phyloP scores from a whole-genome alignment of 2,329 filamentous ascomycete genomes.

The Aspergillus nomiae region DNA sequence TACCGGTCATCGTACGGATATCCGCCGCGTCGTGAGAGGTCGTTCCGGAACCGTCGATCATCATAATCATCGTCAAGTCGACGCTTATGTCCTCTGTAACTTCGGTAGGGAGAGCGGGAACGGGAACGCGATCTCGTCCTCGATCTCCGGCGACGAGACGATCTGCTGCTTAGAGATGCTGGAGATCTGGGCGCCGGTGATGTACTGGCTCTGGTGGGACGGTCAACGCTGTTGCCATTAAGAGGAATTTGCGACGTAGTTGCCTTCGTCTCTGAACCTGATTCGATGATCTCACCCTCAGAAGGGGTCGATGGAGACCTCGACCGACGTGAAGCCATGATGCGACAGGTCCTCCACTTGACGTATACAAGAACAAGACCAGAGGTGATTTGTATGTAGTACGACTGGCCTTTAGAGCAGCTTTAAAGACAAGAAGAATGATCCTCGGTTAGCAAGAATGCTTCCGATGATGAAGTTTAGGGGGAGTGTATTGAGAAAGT shows the following conservation, averaged over 20 bases:
- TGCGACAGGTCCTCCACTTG: slow-evolving; percentile 15
- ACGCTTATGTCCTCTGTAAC: slow-evolving; percentile 44
- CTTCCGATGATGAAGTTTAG: slow-evolving; percentile 28
- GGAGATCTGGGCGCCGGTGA: slow-evolving; percentile 50
- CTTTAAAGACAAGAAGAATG: slow-evolving; percentile 24
- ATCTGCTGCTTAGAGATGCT: slow-evolving; percentile 51
- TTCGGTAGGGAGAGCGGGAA: slow-evolving; percentile 47
- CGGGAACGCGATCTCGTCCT: slow-evolving; percentile 37
- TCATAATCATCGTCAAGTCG: slow-evolving; percentile 43
- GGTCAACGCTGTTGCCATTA: slow-evolving; percentile 87
- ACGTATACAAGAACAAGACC: not conserved
- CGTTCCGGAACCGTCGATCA: slow-evolving; percentile 35
- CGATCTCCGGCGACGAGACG: slow-evolving; percentile 64
- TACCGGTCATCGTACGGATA: slow-evolving; percentile 43
- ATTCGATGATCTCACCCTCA: slow-evolving; percentile 84
- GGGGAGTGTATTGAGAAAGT: slow-evolving; percentile 42
- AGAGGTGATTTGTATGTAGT: slow-evolving; percentile 5
- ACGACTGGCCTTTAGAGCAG: slow-evolving; percentile 25
- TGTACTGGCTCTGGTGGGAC: slow-evolving; percentile 75
- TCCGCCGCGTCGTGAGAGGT: slow-evolving; percentile 34
- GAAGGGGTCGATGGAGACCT: slow-evolving; percentile 67
- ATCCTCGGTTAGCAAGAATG: slow-evolving; percentile 40
- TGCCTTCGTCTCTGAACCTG: slow-evolving; percentile 76
- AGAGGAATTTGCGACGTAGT: slow-evolving; percentile 74
- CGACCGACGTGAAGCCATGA: slow-evolving; percentile 53